Conservation (phyloP, 208 protist genomes). For the Trypanosoma cruzi region DNA sequence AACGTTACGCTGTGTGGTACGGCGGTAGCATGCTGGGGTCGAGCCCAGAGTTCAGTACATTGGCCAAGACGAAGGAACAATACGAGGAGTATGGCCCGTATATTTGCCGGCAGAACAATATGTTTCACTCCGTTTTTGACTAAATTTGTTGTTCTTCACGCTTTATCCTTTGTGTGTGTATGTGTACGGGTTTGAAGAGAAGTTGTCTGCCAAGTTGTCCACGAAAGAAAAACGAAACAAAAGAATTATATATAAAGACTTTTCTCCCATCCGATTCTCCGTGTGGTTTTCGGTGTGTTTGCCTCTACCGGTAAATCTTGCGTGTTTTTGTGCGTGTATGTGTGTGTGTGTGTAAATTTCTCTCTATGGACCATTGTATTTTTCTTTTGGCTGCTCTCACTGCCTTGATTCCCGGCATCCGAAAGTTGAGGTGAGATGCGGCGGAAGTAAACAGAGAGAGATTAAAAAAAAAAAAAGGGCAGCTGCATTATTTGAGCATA, state of each 20-base stretch:
- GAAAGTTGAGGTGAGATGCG: neutral
- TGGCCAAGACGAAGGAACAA: constrained; percentile 94
- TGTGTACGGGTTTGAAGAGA: neutral
- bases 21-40: constrained; percentile 95
- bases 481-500: neutral
- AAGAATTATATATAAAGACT: neutral
- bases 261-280: too few relatives aligned
- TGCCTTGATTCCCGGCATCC: neutral
- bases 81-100: constrained; percentile 98
- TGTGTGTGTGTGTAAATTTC: too few relatives aligned
- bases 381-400: too few relatives aligned
- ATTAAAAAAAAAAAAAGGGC: neutral
- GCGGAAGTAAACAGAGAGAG: neutral
- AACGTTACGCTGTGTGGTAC: constrained; percentile 96
- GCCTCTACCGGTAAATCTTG: too few relatives aligned
- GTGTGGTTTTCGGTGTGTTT: too few relatives aligned
- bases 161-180: neutral
- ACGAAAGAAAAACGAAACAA: neutral
- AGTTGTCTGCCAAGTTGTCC: neutral
- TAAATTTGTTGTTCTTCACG: neutral
- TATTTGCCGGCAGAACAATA: constrained; percentile 80
- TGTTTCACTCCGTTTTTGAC: constrained; percentile 42
- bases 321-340: too few relatives aligned
- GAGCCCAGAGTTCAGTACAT: constrained; percentile 89
- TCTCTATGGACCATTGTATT: too few relatives aligned